Base-by-base conservation (phyloP, 305 asterid species). In the Euphrasia arctica region DNA sequence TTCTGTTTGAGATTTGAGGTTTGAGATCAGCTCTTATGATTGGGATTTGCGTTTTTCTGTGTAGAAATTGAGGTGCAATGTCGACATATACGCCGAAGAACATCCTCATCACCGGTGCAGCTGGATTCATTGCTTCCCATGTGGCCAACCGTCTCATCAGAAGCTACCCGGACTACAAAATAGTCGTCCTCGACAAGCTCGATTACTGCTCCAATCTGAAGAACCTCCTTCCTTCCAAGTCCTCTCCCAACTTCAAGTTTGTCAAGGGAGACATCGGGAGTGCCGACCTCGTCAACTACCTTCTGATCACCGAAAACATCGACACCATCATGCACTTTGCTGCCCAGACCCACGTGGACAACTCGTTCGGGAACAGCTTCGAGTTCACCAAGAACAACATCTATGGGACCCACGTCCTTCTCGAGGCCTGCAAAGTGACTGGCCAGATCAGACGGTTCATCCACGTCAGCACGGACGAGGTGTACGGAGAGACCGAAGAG, bases 271-370 rank as follows among this genome's bases (percentile, higher is more conserved):
- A 78, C 49, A 34, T 78, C 11, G 65, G 80, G 50, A 74, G 75
- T 59, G 76, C 76, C 29, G 76, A 72, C 54, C 73, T 72, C 13
- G 65, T 78, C 52, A 64, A 72, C 12, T 31, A 66, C 27, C 63
- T 72, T 45, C 83, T 78, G 4, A 47, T 64, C 2, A 70, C 76
- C 3, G 80, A 78, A 76, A 32, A 68, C 22, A 70, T 78, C n/a
- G 80, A 75, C 72, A 78, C 78, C 3, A 71, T 75, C 48, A 63
- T 78, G 75, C 83, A 75, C 68, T 78, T 78, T 27, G 83, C 83
- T 13, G 83, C 83, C 34, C 80, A 78, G 55, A 78, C 82, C 0
- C 82, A 78, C 36, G 82, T 78, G 4, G 82, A 78, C 63, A 78
- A 74, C 28, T 78, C 83, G 9, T 78, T 78, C 65, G 72, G 78